Percentiles rank a stretch among this genome's conserved stretches.
Evolutionary conservation across 108 stramenopile species (phyloP).

Genomic region (Bacterosira constricta): DNA sequence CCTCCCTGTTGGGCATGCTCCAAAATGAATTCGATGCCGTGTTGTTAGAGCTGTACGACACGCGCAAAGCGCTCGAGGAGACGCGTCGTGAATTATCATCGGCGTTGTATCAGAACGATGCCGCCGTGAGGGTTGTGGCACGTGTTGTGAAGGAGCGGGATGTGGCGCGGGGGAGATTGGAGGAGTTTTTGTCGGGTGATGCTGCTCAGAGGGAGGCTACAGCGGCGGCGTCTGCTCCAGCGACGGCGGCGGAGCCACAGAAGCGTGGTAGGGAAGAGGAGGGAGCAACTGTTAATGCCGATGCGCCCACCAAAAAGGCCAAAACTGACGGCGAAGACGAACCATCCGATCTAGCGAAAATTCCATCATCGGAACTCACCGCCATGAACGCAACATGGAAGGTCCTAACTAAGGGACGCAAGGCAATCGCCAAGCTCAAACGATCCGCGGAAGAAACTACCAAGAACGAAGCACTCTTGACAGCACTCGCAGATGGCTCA

Average conservation of each 20-base stretch:
- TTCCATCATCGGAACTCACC: constrained; percentile 52
- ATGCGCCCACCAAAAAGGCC: not conserved
- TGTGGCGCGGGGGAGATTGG: constrained; percentile 66
- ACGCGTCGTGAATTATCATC: constrained; percentile 86
- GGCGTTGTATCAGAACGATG: constrained; percentile 97
- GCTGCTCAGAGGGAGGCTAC: too few relatives aligned
- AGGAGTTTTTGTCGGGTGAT: constrained; percentile 43
- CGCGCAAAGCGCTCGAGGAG: constrained; percentile 81
- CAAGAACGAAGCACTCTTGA: constrained; percentile 9
- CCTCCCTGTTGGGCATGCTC: constrained; percentile 61
- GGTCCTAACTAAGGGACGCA: constrained; percentile 34
- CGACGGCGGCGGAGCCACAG: not conserved
- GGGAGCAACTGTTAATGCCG: not conserved
- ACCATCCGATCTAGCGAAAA: constrained; percentile 4
- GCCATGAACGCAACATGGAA: constrained; percentile 65
- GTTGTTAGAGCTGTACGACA: constrained; percentile 88
- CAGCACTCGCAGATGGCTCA: constrained; percentile 33
- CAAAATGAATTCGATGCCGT: constrained; percentile 90
- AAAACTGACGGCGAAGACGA: constrained; percentile 20
- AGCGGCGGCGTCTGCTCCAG: constrained; percentile 6
- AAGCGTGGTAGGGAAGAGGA: constrained; percentile 11
- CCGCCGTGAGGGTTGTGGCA: constrained; percentile 93
- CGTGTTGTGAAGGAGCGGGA: constrained; percentile 89
- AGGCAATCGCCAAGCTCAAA: constrained; percentile 23
- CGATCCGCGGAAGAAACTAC: constrained; percentile 19